phyloP scores from a whole-genome alignment of 768 basidiomycete genomes.

The Exidia glandulosa region DNA sequence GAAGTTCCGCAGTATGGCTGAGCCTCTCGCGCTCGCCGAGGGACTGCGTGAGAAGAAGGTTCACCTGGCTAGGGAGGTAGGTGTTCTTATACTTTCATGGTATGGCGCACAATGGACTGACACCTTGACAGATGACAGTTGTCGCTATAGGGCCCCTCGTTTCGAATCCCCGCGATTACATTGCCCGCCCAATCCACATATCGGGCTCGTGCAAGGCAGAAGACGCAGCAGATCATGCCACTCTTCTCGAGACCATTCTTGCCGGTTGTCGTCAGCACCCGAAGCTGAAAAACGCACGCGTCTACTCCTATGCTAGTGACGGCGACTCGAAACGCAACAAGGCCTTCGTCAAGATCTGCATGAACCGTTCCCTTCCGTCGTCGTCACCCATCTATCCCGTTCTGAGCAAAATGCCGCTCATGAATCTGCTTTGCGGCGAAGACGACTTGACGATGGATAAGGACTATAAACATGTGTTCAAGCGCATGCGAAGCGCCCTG shows the following conservation, averaged over 20 bases:
- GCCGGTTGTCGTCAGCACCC: slow-evolving; percentile 1
- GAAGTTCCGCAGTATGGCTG: slow-evolving; percentile 9
- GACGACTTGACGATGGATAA: slow-evolving; percentile 26
- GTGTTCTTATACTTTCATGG: slow-evolving; percentile 2
- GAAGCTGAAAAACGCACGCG: slow-evolving; percentile 2
- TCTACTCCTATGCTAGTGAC: slow-evolving; percentile 17
- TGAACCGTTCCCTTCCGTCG: slow-evolving; percentile 10
- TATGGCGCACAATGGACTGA: background rate
- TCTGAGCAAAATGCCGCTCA: slow-evolving; percentile 11
- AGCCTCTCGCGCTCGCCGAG: background rate
- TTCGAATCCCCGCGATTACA: slow-evolving; percentile 12
- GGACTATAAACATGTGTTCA: slow-evolving; percentile 25
- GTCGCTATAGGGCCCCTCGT: slow-evolving; percentile 14
- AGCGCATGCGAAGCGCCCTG: slow-evolving; percentile 19
- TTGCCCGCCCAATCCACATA: slow-evolving; percentile 14
- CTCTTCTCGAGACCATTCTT: slow-evolving; percentile 11
- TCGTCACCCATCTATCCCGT: slow-evolving; percentile 17
- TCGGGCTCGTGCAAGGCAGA: slow-evolving; percentile 19
- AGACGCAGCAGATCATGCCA: slow-evolving; percentile 10
- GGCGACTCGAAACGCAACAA: slow-evolving; percentile 18
- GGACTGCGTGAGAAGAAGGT: slow-evolving; percentile 3
- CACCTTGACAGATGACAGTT: slow-evolving; percentile 14
- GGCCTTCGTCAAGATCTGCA: slow-evolving; percentile 15
- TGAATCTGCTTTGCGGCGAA: slow-evolving; percentile 22
- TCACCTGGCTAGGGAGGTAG: slow-evolving; percentile 4